phyloP scores from a whole-genome alignment of 2,329 filamentous ascomycete species.

The Thielaviopsis punctulata region DNA sequence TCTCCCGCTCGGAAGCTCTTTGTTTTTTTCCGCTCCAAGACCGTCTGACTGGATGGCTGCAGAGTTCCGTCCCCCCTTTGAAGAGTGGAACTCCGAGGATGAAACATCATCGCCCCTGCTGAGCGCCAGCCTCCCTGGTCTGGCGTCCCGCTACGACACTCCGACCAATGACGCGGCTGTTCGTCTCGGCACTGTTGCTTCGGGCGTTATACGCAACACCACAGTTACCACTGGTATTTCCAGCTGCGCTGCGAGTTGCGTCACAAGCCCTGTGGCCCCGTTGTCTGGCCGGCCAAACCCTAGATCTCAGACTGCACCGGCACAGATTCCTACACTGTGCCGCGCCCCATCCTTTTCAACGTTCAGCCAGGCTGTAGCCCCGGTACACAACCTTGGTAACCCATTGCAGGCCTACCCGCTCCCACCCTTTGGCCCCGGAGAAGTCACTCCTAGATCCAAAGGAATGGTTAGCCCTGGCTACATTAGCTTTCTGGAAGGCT shows the following conservation, averaged over 20 bases:
- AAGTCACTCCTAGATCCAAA: neutral
- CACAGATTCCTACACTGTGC: neutral
- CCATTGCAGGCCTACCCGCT: neutral
- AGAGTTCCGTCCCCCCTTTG: neutral
- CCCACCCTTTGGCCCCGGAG: neutral
- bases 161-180: neutral
- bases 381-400: neutral
- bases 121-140: neutral
- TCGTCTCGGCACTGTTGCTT: neutral
- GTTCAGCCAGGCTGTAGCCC: neutral
- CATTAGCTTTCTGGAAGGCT: neutral
- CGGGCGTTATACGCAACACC: neutral
- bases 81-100: conserved; percentile 1
- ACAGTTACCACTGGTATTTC: neutral
- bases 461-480: neutral
- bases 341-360: neutral
- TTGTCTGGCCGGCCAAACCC: neutral
- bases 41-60: neutral
- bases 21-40: neutral
- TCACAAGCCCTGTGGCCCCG: neutral
- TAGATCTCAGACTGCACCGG: neutral
- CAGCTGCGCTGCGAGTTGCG: neutral
- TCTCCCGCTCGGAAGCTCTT: neutral
- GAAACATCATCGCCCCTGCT: neutral
- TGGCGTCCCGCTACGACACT: neutral